Evolutionary conservation across 768 basidiomycete species (phyloP).

Genomic region (Dentipellis sp.): DNA sequence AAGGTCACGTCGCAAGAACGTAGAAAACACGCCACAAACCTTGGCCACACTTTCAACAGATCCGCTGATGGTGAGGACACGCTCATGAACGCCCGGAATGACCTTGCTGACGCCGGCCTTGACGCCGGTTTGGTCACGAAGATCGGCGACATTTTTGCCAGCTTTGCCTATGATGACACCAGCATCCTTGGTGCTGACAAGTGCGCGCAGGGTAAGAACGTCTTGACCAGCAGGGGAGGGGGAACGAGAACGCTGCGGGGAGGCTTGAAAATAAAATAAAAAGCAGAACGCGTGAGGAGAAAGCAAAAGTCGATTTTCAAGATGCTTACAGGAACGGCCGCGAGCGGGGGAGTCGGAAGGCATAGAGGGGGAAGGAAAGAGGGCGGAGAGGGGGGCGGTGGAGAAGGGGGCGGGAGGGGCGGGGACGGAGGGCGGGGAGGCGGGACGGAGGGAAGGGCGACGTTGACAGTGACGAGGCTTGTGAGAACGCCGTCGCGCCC

Average conservation of each 20-base stretch:
- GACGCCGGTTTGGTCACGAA: slow-evolving; percentile 91
- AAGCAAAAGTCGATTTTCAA: slow-evolving; percentile 1
- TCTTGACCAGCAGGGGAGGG: slow-evolving; percentile 65
- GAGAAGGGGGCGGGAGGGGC: slow-evolving; percentile 20
- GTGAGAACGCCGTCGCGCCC: slow-evolving; percentile 2
- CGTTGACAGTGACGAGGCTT: slow-evolving; percentile 3
- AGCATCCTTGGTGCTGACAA: slow-evolving; percentile 95
- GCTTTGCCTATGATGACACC: slow-evolving; percentile 96
- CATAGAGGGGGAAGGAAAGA: slow-evolving; percentile 36
- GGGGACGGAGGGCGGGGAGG: slow-evolving; percentile 20
- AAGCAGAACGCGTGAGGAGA: slow-evolving; percentile 12
- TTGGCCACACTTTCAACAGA: slow-evolving; percentile 89
- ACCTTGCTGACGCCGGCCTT: slow-evolving; percentile 99
- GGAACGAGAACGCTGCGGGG: slow-evolving; percentile 63
- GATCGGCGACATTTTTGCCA: slow-evolving; percentile 95
- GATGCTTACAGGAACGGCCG: slow-evolving; percentile 42
- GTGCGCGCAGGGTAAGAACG: slow-evolving; percentile 82
- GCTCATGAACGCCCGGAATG: slow-evolving; percentile 94
- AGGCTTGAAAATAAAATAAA: slow-evolving; percentile 30
- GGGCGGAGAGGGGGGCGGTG: slow-evolving; percentile 23
- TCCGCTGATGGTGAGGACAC: slow-evolving; percentile 91
- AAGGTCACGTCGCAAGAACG: slow-evolving; percentile 11
- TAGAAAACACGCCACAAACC: slow-evolving; percentile 32
- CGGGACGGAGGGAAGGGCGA: slow-evolving; percentile 8
- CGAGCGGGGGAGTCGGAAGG: slow-evolving; percentile 51